Percentiles rank a stretch among this genome's conserved stretches.
Evolutionary conservation across 257 asterid species (phyloP).

Genomic region (Pogostemon cablin): DNA sequence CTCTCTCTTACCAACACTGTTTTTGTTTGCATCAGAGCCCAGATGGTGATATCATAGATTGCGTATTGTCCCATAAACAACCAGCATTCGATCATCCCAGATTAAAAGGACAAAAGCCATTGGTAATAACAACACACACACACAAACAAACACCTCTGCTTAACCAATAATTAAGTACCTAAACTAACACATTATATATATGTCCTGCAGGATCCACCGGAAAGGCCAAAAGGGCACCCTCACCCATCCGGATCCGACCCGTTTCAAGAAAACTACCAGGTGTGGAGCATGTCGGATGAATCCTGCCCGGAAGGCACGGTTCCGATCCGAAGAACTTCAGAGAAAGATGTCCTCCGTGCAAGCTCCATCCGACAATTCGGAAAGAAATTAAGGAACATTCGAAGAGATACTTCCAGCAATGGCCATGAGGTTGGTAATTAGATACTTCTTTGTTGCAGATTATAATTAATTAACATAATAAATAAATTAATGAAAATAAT

Average conservation of each 20-base stretch:
- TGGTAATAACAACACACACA: conserved; percentile 44
- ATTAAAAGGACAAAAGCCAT: conserved; percentile 73
- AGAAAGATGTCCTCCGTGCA: conserved; percentile 68
- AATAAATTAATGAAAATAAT: too few species aligned
- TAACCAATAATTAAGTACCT: not conserved
- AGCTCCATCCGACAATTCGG: conserved; percentile 58
- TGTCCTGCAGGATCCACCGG: conserved; percentile 73
- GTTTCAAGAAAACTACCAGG: conserved; percentile 60
- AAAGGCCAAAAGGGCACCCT: conserved; percentile 65
- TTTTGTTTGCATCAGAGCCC: conserved; percentile 64
- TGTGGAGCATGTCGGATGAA: conserved; percentile 74
- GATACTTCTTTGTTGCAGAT: not conserved
- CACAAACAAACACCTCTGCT: not conserved
- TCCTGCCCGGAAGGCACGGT: conserved; percentile 80
- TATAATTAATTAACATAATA: not conserved
- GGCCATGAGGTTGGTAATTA: conserved; percentile 73
- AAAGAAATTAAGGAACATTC: conserved; percentile 50
- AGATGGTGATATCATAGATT: conserved; percentile 88
- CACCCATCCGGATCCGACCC: conserved; percentile 39
- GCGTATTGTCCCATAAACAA: conserved; percentile 74
- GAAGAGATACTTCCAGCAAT: conserved; percentile 69
- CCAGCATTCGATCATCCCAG: conserved; percentile 94
- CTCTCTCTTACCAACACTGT: conserved; percentile 18
- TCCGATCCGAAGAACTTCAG: conserved; percentile 80
- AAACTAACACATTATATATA: not conserved